Evolutionary conservation across 2,329 filamentous ascomycete genomes (phyloP), one percentile per base, ranked within the genome.

Genomic region (Aspergillus sojae): DNA sequence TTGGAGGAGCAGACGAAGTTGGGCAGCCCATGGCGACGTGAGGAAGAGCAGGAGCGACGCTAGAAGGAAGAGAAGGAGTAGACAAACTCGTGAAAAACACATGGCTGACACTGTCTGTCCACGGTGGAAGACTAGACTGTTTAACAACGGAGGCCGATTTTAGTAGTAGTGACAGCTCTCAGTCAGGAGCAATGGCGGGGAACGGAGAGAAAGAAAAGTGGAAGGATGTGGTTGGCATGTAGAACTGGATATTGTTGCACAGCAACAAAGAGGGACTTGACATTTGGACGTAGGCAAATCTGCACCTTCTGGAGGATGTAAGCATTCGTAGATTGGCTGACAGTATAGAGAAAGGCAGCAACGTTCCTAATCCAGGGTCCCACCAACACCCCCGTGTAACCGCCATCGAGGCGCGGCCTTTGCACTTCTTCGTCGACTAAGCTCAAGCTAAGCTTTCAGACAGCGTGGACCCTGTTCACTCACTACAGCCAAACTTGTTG

Each of bases 1-100:
- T 14, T 56, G 64, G 12, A 62, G 36, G 11, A 65, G 57, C 1
- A 58, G 62, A 36, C 62, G 59, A 0, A 64, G 30, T 10, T 61
- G 58, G 11, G 2, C 1, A 0, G 58, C 39, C 23, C 56, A 43
- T 30, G 58, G 14, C 10, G 58, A 55, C 0, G 28, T 30, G 26
- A 61, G 50, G 28, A 28, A 56, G 4, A 43, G 21, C 3, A 41
- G 12, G 26, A 48, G 11, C 11, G 26, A 26, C 36, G 32, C 28
- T 12, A 61, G 41, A 21, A 56, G 26, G 39, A 41, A 12, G 32
- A 61, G 10, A 32, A 48, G 1, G n/a, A 61, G 36, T 7, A 55
- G 39, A 12, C 46, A 39, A n/a, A 39, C 52, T 55, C 34, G 52
- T 34, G n/a, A 55, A 34, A 26, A 23, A 55, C 36, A 41, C 52